Percentiles rank a stretch among this genome's conserved stretches.
Conservation (phyloP, 495 filamentous ascomycete genomes). For the Lasiosphaeria miniovina region DNA sequence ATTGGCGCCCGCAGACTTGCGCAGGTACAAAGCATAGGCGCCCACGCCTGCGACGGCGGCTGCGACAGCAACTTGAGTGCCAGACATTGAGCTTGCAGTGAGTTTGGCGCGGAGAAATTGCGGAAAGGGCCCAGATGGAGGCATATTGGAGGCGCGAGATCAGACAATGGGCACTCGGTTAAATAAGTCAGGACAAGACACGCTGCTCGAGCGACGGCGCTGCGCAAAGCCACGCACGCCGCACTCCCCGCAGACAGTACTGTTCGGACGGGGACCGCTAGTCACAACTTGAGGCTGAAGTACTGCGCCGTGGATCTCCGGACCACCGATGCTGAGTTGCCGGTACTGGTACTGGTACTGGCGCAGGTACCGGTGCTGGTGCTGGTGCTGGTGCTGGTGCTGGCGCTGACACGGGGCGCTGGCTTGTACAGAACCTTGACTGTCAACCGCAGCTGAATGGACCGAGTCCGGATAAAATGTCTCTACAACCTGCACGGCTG, state of each 20-base stretch:
- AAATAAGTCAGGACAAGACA: constrained; percentile 1
- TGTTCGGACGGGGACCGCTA: neutral
- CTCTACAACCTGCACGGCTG: neutral
- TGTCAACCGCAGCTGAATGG: neutral
- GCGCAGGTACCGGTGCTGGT: no score
- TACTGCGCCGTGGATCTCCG: constrained; percentile 15
- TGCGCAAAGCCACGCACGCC: no score
- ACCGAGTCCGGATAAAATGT: constrained; percentile 16
- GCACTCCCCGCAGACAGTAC: neutral
- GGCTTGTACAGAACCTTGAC: neutral
- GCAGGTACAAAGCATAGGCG: constrained; percentile 25
- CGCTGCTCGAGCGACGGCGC: no score
- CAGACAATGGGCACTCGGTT: constrained; percentile 7
- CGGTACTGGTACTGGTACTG: no score
- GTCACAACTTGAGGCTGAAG: neutral
- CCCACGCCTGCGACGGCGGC: constrained; percentile 31
- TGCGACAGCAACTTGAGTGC: constrained; percentile 24
- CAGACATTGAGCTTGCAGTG: constrained; percentile 23
- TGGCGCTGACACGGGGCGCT: neutral
- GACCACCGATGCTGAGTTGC: constrained; percentile 23
- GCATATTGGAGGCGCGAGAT: constrained; percentile 9
- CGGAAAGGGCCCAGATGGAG: constrained; percentile 12
- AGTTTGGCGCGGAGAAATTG: constrained; percentile 17
- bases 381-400: no score
- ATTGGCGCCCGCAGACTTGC: neutral